A percentile compares a stretch with the other conserved stretches of the same genome.
Conservation (phyloP, 2,329 filamentous ascomycete species). For the Neoscytalidium dimidiatum region DNA sequence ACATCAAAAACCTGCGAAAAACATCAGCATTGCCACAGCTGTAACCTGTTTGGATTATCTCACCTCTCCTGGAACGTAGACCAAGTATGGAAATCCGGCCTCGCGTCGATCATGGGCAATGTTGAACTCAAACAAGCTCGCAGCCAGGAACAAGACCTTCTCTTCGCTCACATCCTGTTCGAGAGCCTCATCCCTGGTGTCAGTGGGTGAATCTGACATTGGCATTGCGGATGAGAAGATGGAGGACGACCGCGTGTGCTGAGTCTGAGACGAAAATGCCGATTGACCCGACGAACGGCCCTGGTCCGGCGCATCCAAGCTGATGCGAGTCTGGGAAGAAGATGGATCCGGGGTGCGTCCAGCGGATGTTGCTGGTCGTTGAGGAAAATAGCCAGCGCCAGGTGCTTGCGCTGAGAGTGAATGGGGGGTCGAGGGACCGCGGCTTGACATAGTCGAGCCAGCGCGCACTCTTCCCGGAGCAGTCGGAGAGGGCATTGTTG, state of each 20-base stretch:
- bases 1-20: conserved; percentile 54
- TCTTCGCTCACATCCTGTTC: conserved; percentile 51
- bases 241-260: conserved; percentile 62
- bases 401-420: conserved; percentile 20
- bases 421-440: conserved; percentile 55
- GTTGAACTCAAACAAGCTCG: conserved; percentile 95
- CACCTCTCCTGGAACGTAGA: conserved; percentile 90
- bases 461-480: conserved; percentile 53
- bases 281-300: conserved; percentile 39
- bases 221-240: conserved; percentile 88
- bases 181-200: conserved; percentile 26
- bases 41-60: conserved; percentile 29
- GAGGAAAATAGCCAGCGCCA: conserved; percentile 35
- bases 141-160: conserved; percentile 84
- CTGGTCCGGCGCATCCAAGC: conserved; percentile 38
- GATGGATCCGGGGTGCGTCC: conserved; percentile 12
- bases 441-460: conserved; percentile 56
- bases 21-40: background rate
- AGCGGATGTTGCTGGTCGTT: conserved; percentile 35
- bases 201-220: conserved; percentile 59
- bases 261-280: conserved; percentile 14
- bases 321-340: conserved; percentile 11
- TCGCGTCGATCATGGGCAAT: conserved; percentile 90
- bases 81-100: conserved; percentile 92
- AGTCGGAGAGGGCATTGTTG: conserved; percentile 11